Base-by-base conservation (phyloP, 768 basidiomycete species). In the Grammothele lineata region DNA sequence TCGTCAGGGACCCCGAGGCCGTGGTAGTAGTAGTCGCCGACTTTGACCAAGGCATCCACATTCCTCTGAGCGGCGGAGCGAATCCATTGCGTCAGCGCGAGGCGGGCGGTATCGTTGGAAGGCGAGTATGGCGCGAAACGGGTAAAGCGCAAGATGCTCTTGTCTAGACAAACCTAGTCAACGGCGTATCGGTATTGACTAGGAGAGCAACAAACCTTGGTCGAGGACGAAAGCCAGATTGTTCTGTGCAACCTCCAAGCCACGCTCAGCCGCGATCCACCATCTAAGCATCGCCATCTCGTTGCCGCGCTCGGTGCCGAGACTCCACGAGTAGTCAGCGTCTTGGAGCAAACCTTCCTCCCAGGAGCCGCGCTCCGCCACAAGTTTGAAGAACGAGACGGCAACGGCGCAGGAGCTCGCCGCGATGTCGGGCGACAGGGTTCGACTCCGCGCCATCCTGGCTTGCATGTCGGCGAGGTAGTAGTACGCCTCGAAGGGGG, bases 21-120 rank as follows among this genome's bases (percentile, higher is more conserved):
- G 53, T 90, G 83, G 59, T 91, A 97, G 66, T 94, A 95, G 63
- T 97, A 96, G 63, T 99, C 96, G 32, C 92, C 96, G 4, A 97
- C 93, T 74, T 97, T 99, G 51, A 99, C 92, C 48, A 98, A 74
- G 10, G 96, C 87, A 60, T 99, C 96, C n/a, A 96, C 77, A 58
- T 99, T 94, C 44, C 86, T 83, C 63, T 99, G 96, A 2, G 80
- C 83, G 8, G 95, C 93, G 3, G 94, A 93, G 12, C 96, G 83
- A 22, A 84, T 90, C 95, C 95, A 99, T 59, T 95, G 90, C 0
- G 85, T 88, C 40, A 99, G 69, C 0, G 92, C 94, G 7, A 91
- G 73, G 34, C 78, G 74, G 3, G 92, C 92, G 4, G 88, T 87
- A 45, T 87, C 82, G 45, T 88, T 92, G 14, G 86, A 89, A 6